Percentiles rank a stretch among this genome's conserved stretches.
Evolutionary conservation across 2,329 filamentous ascomycete species (phyloP).

Genomic region (Ceratocystis destructans): DNA sequence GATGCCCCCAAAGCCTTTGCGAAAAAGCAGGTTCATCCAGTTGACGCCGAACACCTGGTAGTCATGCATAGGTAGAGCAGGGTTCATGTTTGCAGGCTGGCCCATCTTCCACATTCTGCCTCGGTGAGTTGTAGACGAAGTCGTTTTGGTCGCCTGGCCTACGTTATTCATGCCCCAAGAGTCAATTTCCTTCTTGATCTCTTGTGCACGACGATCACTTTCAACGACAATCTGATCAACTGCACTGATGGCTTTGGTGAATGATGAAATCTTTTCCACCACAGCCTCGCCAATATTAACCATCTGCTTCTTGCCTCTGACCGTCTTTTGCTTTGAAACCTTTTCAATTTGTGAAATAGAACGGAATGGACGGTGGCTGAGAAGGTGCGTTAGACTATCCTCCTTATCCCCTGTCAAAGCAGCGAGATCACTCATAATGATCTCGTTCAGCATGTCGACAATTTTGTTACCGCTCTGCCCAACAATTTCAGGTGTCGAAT

Average conservation of each 20-base stretch:
- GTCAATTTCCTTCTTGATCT: slow-evolving; percentile 34
- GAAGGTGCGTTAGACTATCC: slow-evolving; percentile 52
- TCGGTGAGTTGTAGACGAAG: neutral
- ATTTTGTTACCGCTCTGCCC: slow-evolving; percentile 35
- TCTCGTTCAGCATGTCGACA: slow-evolving; percentile 71
- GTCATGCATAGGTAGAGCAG: slow-evolving; percentile 67
- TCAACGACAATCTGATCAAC: slow-evolving; percentile 69
- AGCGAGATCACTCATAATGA: slow-evolving; percentile 58
- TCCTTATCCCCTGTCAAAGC: slow-evolving; percentile 68
- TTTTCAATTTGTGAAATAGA: slow-evolving; percentile 42
- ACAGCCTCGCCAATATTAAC: slow-evolving; percentile 40
- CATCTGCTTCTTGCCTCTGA: slow-evolving; percentile 28
- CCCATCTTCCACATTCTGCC: slow-evolving; percentile 22
- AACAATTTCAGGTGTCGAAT: slow-evolving; percentile 19
- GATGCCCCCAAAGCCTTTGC: slow-evolving; percentile 70
- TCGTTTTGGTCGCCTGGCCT: slow-evolving; percentile 26
- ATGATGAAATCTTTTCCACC: slow-evolving; percentile 46
- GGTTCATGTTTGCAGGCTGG: slow-evolving; percentile 67
- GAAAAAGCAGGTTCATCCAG: slow-evolving; percentile 78
- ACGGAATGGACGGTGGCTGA: slow-evolving; percentile 62
- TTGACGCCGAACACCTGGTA: slow-evolving; percentile 93
- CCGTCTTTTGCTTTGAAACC: slow-evolving; percentile 43
- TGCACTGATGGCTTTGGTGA: slow-evolving; percentile 65
- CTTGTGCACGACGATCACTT: slow-evolving; percentile 58
- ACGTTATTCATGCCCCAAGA: slow-evolving; percentile 37